Base-by-base conservation (phyloP, 2,329 filamentous ascomycete species). In the Xylaria sp. region DNA sequence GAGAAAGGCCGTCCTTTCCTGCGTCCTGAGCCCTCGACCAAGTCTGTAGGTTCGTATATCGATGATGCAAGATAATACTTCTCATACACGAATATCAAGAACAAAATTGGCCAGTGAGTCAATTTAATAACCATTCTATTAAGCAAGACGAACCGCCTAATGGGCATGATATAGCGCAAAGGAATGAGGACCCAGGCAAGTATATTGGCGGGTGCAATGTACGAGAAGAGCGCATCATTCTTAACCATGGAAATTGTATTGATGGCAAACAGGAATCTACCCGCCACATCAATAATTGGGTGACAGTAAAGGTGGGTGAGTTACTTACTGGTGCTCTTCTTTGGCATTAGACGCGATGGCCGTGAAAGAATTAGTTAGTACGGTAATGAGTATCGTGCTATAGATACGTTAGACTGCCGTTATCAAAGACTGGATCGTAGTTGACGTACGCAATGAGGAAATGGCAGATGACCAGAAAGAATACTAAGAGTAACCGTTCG, bases 171-270 rank as follows among this genome's bases (percentile, higher is more conserved):
- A 76, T 91, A 97, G 69, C 94, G 87, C 50, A 96, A 78, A 0
- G 95, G 95, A 74, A 94, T 94, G 31, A 97, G 83, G 0, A 95
- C 77, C 95, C 94, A 98, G 1, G 93, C 94, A 69, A 97, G 86
- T 33, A 97, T 91, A 76, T 98, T 98, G 15, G 92, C 91, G 0
- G 95, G 95, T 1, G 95, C 92, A 67, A 97, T 88, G 77, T 97
- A 97, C 3, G 93, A 96, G 82, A 98, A 98, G 0, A 97, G 83
- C 0, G 94, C 92, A 77, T 98, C 95, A n/a, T 96, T 97, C 79
- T 97, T 98, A 71, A 97, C 95, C 92, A 97, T 96, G 4, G 93
- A 96, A 56, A 97, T 97, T 4, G 95, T 96, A 76, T 97, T 98
- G 78, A 98, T 94, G 0, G 95, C 95, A 75, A 98, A 97, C 2